Base-by-base conservation (phyloP, 768 basidiomycete species). In the Termitomyces sp. region DNA sequence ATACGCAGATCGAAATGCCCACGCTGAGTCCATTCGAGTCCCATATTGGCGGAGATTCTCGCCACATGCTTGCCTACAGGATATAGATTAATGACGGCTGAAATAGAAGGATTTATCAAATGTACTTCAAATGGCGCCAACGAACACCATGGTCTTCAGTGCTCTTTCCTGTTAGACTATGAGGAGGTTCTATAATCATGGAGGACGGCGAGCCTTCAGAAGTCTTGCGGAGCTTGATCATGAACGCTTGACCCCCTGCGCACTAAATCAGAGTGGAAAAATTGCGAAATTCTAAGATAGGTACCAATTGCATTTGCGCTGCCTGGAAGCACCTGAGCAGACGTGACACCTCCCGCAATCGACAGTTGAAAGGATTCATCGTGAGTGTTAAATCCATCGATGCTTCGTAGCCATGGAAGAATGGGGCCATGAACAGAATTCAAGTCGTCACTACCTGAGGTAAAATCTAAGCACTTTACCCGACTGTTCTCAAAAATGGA, bases 281-380 rank as follows among this genome's bases (percentile, higher is more conserved):
- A 51, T 46, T 11, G 39, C 24, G 9, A 55, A 38, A 24, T 35
- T n/a, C 2, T 7, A 39, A 42, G 35, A 42, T 11, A 12, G 39
- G 28, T 65, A 90, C 91, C 91, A 53, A 93, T 90, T 44, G 84
- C 86, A 73, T 92, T 90, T 32, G 72, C 82, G 57, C 83, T 87
- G 7, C 93, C 94, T 9, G 94, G 91, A 4, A 95, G 75, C 44
- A 96, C 79, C 66, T 92, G 89, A 16, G 84, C 87, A 2, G 93
- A 89, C 0, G 96, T 96, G 38, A 96, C 88, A 15, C 96, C 96
- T 12, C 94, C 94, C 3, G 95, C 83, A 57, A 94, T 87, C 3
- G 91, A 84, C 16, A 92, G 79, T 59, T 78, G 78, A 70, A 88
- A 88, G 1, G 88, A 80, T 44, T 87, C 85, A 68, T 96, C 94